Evolutionary conservation across 2,329 filamentous ascomycete genomes (phyloP).

Genomic region (Ophiostoma sp.): DNA sequence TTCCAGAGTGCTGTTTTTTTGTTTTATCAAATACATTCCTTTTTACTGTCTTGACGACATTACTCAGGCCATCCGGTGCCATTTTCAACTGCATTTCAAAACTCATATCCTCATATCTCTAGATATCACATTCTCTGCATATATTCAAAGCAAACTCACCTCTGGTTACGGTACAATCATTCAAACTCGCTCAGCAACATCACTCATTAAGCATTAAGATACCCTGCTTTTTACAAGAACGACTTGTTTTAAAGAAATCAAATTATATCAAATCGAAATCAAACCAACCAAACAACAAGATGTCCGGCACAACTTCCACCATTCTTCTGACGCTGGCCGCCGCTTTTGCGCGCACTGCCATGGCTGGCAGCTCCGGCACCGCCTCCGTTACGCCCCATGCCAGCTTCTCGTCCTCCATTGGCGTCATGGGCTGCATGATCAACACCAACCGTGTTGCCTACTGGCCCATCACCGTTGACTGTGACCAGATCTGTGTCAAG

Average conservation of each 20-base stretch:
- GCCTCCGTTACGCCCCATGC: conserved; percentile 51
- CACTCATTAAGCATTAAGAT: conserved; percentile 10
- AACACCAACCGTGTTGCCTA: conserved; percentile 57
- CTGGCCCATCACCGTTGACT: conserved; percentile 51
- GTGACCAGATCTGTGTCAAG: conserved; percentile 53
- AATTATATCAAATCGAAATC: background rate
- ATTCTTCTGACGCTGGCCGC: conserved; percentile 20
- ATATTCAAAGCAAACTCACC: conserved; percentile 7
- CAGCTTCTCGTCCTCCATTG: conserved; percentile 51
- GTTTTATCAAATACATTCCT: conserved; percentile 12
- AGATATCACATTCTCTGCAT: conserved; percentile 5
- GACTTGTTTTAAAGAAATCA: background rate
- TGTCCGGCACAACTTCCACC: conserved; percentile 17
- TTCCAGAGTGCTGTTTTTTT: conserved; percentile 5
- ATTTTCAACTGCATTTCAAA: conserved; percentile 1
- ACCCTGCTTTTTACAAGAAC: background rate
- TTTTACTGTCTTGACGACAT: conserved; percentile 15
- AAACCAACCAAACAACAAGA: conserved; percentile 4
- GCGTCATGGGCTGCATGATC: conserved; percentile 57
- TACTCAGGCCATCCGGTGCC: conserved; percentile 13
- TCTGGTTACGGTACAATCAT: conserved; percentile 10
- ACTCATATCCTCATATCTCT: background rate
- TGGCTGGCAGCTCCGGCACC: background rate
- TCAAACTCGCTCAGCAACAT: background rate
- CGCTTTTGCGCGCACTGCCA: conserved; percentile 26